These are phyloP conservation scores for Lasiosphaeris hirsuta DNA, from an alignment of 495 filamentous ascomycete species.

Conservation along the genomic window DNA sequence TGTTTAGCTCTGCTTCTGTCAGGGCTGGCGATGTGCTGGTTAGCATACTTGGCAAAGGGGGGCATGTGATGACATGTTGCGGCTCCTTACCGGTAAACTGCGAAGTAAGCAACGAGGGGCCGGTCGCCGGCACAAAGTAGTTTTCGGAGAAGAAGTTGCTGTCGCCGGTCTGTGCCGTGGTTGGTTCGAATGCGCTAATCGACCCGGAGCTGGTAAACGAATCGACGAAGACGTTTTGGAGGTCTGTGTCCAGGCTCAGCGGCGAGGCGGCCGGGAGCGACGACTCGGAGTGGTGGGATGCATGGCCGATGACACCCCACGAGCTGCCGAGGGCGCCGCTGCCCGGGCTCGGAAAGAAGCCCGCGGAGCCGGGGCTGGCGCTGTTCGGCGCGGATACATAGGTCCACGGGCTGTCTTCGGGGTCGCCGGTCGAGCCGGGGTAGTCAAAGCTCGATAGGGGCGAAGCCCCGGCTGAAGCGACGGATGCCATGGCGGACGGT, in stretches of 20 bases:
- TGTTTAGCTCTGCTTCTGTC: constrained; percentile 9
- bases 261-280: constrained; percentile 31
- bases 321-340: constrained; percentile 40
- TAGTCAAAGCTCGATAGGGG: constrained; percentile 30
- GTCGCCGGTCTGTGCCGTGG: not conserved
- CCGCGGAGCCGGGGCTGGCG: constrained; percentile 23
- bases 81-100: constrained; percentile 3
- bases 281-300: constrained; percentile 11
- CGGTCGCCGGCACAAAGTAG: not conserved
- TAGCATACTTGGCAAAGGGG: not conserved
- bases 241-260: constrained; percentile 19
- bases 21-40: not conserved
- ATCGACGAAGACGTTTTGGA: constrained; percentile 8
- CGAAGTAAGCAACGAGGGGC: constrained; percentile 3
- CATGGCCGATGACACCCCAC: constrained; percentile 37
- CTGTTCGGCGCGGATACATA: constrained; percentile 23
- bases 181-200: constrained; percentile 1
- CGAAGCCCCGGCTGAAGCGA: constrained; percentile 26
- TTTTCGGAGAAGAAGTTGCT: constrained; percentile 1
- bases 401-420: constrained; percentile 26
- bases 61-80: not conserved
- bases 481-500: constrained; percentile 28
- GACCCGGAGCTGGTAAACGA: constrained; percentile 24
- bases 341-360: constrained; percentile 41
- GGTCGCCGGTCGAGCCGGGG: constrained; percentile 20